These are phyloP conservation scores for Phaeosphaeriaceae sp. DNA, from an alignment of 2,329 filamentous ascomycete genomes.

Conservation along the genomic window DNA sequence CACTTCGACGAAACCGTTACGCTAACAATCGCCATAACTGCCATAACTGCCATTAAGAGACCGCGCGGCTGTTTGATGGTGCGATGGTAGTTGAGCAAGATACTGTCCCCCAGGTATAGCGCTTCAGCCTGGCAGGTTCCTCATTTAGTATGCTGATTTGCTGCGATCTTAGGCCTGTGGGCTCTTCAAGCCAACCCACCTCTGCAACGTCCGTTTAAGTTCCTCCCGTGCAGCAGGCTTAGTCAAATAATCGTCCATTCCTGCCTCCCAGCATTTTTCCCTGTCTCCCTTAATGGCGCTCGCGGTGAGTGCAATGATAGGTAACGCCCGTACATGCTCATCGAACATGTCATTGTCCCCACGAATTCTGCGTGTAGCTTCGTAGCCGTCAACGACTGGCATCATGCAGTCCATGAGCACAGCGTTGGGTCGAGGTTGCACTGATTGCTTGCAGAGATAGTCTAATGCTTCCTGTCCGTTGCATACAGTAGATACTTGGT, in stretches of 20 bases:
- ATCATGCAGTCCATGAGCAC: constrained; percentile 43
- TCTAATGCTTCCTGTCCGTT: constrained; percentile 34
- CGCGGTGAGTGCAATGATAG: constrained; percentile 89
- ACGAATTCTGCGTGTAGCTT: constrained; percentile 34
- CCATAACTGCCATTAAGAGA: no score
- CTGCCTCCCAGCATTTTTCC: constrained; percentile 7
- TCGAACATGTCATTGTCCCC: constrained; percentile 58
- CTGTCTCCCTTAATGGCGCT: constrained; percentile 13
- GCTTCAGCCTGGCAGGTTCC: background rate
- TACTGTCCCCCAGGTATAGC: no score
- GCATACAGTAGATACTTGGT: constrained; percentile 22
- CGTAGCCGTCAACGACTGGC: constrained; percentile 40
- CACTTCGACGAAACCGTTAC: no score
- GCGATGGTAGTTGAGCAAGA: no score
- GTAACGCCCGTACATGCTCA: constrained; percentile 58
- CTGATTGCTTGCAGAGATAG: constrained; percentile 20
- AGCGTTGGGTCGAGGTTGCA: constrained; percentile 15
- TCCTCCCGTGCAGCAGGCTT: constrained; percentile 8
- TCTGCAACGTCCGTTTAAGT: constrained; percentile 3
- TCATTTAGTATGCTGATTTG: constrained; percentile 4
- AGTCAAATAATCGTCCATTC: constrained; percentile 10
- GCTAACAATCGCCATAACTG: no score
- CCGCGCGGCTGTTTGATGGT: no score
- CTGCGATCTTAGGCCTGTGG: background rate
- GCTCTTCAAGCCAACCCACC: constrained; percentile 4